Evolutionary conservation across 2,329 filamentous ascomycete species (phyloP), one percentile per base, ranked within the genome.

Genomic region (Neocucurbitaria cava): DNA sequence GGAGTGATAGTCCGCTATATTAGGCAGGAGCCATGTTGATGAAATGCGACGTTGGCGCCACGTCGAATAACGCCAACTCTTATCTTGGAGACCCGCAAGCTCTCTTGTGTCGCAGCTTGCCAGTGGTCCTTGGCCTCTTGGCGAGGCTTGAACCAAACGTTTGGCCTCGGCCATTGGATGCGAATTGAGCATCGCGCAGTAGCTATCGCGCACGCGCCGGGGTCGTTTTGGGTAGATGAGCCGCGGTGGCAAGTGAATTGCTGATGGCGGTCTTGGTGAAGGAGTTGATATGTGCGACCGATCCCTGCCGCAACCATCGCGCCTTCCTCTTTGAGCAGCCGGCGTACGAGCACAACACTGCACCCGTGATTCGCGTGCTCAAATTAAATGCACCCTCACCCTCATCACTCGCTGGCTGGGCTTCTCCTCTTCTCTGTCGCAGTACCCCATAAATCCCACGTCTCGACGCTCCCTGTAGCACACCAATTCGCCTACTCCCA

Each of bases 191-290:
- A 56, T 48, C 52, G 47, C 49, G 45, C 52, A 31, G 52, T 35
- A 49, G 31, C 44, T 23, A 46, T 48, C 49, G 33, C 48, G 30
- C 36, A 45, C 39, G 56, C 49, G 39, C 24, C 13, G 41, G 23
- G 24, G 20, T 42, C n/a, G 21, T 30, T 43, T 50, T 52, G 52
- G 59, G 52, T 33, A 49, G 51, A 51, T 50, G 50, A 59, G 56
- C 56, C 61, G 61, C 54, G 42, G 58, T 64, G 64, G 64, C 64
- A 54, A 60, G 33, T 45, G 31, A 36, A 46, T 46, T 54, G 52
- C 57, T 60, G 53, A 54, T 58, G 62, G 30, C 6, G 42, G 30
- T 28, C 23, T 35, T 49, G 1, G 52, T 52, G 49, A 40, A 44
- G 45, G 28, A 46, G 33, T 31, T 23, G 40, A 47, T 50, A 45